Conservation (phyloP, 176 grass and related monocot genomes). For the Pharus latifolius region DNA sequence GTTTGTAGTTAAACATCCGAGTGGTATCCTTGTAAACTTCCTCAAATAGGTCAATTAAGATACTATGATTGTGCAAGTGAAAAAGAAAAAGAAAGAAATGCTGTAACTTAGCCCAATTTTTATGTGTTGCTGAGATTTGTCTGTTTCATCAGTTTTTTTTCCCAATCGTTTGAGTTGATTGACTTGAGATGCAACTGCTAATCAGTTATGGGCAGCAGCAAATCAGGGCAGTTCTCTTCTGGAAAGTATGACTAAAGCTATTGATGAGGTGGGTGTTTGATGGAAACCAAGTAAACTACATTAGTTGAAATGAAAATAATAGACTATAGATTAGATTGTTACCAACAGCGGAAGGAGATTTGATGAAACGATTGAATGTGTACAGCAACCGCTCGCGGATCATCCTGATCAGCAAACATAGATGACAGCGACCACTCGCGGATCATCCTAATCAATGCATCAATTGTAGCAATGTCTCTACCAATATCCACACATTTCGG, state of each 20-base stretch:
- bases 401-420: no score
- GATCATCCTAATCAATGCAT: no score
- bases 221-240: slow-evolving; percentile 63
- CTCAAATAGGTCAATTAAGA: neutral
- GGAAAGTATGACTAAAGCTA: slow-evolving; percentile 81
- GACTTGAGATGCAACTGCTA: neutral
- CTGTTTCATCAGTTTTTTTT: neutral
- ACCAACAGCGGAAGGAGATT: no score
- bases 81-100: neutral
- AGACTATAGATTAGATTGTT: no score
- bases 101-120: neutral
- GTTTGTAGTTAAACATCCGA: no score
- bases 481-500: no score
- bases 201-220: slow-evolving; percentile 65
- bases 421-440: no score
- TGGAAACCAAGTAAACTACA: no score
- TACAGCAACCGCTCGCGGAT: no score
- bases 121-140: neutral
- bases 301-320: no score
- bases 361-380: no score
- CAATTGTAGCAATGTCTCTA: no score
- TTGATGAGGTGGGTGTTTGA: slow-evolving; percentile 98
- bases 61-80: neutral
- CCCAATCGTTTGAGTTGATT: neutral
- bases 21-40: neutral